Evolutionary conservation across 2,329 filamentous ascomycete genomes (phyloP).

Genomic region (Madurella mycetomatis): DNA sequence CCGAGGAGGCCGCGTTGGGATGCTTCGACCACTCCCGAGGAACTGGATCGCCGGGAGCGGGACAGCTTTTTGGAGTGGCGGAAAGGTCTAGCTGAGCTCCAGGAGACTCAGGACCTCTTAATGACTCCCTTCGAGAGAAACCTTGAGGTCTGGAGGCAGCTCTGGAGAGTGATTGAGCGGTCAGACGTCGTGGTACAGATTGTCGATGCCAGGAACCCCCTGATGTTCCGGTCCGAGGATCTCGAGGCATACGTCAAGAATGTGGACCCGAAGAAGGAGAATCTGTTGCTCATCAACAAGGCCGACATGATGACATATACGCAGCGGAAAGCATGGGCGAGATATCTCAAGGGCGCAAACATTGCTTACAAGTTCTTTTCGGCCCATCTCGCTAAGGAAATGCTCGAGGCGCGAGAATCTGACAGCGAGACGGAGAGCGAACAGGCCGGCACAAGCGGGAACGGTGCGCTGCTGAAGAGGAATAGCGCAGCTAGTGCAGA

Average conservation of each 20-base stretch:
- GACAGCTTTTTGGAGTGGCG: slow-evolving; percentile 84
- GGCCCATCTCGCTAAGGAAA: slow-evolving; percentile 82
- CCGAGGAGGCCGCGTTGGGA: slow-evolving; percentile 90
- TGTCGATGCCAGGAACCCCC: slow-evolving; percentile 90
- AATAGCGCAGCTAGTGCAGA: slow-evolving; percentile 15
- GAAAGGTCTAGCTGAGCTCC: slow-evolving; percentile 82
- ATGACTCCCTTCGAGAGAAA: slow-evolving; percentile 99
- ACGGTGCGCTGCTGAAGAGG: slow-evolving; percentile 10
- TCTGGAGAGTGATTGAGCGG: slow-evolving; percentile 97
- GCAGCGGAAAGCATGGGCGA: slow-evolving; percentile 80
- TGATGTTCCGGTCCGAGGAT: slow-evolving; percentile 92
- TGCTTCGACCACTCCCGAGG: slow-evolving; percentile 71
- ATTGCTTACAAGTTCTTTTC: slow-evolving; percentile 98
- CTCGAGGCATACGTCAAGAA: slow-evolving; percentile 92
- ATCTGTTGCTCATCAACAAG: slow-evolving; percentile 93
- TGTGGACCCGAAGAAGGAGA: slow-evolving; percentile 81
- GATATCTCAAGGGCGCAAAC: slow-evolving; percentile 72
- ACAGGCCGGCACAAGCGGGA: slow-evolving; percentile 18
- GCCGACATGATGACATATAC: slow-evolving; percentile 95
- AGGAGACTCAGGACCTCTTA: slow-evolving; percentile 88
- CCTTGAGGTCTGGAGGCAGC: slow-evolving; percentile 92
- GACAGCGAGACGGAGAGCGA: slow-evolving; percentile 38
- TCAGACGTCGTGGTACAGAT: slow-evolving; percentile 97
- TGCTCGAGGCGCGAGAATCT: slow-evolving; percentile 61
- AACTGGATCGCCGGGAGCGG: slow-evolving; percentile 75